phyloP scores from a whole-genome alignment of 352 stramenopile species.

The Achlya hypogyna region DNA sequence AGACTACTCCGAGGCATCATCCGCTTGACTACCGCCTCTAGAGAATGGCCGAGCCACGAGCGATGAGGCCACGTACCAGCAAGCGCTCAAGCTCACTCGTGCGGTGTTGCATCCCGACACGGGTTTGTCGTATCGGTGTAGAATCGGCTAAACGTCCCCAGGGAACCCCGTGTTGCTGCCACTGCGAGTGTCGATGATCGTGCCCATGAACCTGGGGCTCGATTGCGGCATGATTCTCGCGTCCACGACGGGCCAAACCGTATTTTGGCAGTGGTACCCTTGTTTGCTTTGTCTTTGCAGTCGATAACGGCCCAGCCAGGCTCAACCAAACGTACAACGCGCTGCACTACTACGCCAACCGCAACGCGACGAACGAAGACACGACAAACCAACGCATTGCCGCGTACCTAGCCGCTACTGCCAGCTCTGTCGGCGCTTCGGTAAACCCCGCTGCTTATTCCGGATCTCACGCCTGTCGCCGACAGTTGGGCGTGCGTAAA shows the following conservation, averaged over 20 bases:
- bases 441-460: neutral
- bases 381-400: constrained; percentile 51
- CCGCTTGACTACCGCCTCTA: constrained; percentile 1
- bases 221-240: constrained; percentile 76
- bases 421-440: constrained; percentile 63
- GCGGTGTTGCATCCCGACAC: constrained; percentile 74
- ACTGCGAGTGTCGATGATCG: constrained; percentile 77
- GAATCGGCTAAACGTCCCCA: neutral
- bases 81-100: constrained; percentile 57
- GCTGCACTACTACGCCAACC: constrained; percentile 86
- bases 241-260: constrained; percentile 45
- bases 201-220: constrained; percentile 79
- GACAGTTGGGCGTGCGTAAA: constrained; percentile 42
- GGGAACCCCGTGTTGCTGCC: constrained; percentile 48
- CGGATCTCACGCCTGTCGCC: neutral
- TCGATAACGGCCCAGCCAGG: neutral
- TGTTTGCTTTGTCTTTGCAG: neutral
- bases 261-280: constrained; percentile 58
- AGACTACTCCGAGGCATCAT: neutral
- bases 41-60: constrained; percentile 30
- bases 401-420: constrained; percentile 65
- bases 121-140: constrained; percentile 8
- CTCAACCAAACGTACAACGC: constrained; percentile 87
- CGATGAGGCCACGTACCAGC: constrained; percentile 30
- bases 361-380: constrained; percentile 78